phyloP scores from a whole-genome alignment of 768 basidiomycete genomes.

The Boletus reticulatus region DNA sequence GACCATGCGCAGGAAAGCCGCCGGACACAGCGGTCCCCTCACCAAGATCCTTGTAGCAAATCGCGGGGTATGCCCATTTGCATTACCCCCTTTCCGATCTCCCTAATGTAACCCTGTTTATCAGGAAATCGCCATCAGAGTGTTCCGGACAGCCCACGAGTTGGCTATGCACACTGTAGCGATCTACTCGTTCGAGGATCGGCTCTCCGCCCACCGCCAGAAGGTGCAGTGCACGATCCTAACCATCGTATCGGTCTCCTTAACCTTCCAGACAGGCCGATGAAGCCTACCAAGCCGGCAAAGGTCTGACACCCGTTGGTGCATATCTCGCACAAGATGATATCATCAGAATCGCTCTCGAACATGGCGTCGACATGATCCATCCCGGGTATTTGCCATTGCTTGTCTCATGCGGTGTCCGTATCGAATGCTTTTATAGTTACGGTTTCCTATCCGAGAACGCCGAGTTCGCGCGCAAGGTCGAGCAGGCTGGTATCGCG shows the following conservation, averaged over 20 bases:
- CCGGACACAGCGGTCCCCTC: conserved; percentile 85
- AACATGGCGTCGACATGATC: conserved; percentile 99
- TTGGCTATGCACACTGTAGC: conserved; percentile 99
- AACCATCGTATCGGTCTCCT: conserved; percentile 28
- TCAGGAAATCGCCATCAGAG: conserved; percentile 98
- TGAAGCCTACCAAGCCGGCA: conserved; percentile 98
- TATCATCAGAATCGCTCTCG: conserved; percentile 93
- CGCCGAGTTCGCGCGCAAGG: conserved; percentile 94
- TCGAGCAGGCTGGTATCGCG: conserved; percentile 95
- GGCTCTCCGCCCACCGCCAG: conserved; percentile 95
- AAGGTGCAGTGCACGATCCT: conserved; percentile 60
- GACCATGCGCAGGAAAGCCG: conserved; percentile 87
- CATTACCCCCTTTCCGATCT: conserved; percentile 7
- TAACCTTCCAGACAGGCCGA: conserved; percentile 62
- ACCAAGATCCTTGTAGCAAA: conserved; percentile 93
- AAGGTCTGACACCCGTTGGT: conserved; percentile 91
- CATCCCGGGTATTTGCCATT: conserved; percentile 76
- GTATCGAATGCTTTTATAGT: conserved; percentile 38
- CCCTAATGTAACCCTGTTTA: conserved; percentile 3
- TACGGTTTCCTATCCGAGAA: conserved; percentile 99
- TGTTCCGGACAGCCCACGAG: conserved; percentile 98
- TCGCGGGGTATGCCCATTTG: conserved; percentile 66
- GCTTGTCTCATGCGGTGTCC: not conserved
- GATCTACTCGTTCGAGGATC: conserved; percentile 96
- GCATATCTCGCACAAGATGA: conserved; percentile 98